phyloP scores from a whole-genome alignment of 345 rosid genomes.

The Citrus reticulata region DNA sequence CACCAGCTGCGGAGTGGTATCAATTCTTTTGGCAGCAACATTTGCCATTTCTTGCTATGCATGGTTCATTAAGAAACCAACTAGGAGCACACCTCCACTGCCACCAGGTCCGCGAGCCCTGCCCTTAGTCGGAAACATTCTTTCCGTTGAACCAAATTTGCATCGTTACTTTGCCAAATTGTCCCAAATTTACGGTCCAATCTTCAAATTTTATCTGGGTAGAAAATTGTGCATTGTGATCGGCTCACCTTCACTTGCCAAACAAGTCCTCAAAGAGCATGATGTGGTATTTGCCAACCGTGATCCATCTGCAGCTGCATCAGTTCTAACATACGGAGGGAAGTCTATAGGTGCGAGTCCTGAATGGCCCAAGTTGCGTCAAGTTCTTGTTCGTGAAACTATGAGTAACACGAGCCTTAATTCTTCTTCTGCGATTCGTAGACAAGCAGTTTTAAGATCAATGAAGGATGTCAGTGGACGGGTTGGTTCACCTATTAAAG shows the following conservation, averaged over 20 bases:
- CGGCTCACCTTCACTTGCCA: slow-evolving; percentile 11
- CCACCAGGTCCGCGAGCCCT: slow-evolving; percentile 26
- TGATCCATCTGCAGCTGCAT: slow-evolving; percentile 11
- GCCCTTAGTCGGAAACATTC: slow-evolving; percentile 28
- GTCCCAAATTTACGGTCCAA: slow-evolving; percentile 23
- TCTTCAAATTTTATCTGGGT: slow-evolving; percentile 27
- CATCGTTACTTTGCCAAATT: slow-evolving; percentile 16
- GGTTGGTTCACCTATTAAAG: slow-evolving; percentile 27
- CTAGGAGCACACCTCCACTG: neutral
- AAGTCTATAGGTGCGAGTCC: slow-evolving; percentile 12
- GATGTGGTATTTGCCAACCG: slow-evolving; percentile 26
- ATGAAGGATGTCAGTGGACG: slow-evolving; percentile 15
- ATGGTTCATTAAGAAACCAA: slow-evolving; percentile 10
- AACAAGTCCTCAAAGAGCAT: slow-evolving; percentile 17
- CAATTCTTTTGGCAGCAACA: neutral
- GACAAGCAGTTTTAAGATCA: slow-evolving; percentile 22
- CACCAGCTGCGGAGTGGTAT: too few relatives aligned
- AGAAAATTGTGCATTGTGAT: slow-evolving; percentile 17
- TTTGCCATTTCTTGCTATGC: slow-evolving; percentile 6
- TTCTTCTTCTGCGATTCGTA: slow-evolving; percentile 25
- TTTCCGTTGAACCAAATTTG: slow-evolving; percentile 19
- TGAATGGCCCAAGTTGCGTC: slow-evolving; percentile 20
- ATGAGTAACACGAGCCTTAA: slow-evolving; percentile 32
- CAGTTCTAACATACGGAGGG: slow-evolving; percentile 11
- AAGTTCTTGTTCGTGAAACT: slow-evolving; percentile 21